Evolutionary conservation across 176 grass and related monocot genomes (phyloP), one percentile per base, ranked within the genome.

Genomic region (Hyparrhenia diplandra): DNA sequence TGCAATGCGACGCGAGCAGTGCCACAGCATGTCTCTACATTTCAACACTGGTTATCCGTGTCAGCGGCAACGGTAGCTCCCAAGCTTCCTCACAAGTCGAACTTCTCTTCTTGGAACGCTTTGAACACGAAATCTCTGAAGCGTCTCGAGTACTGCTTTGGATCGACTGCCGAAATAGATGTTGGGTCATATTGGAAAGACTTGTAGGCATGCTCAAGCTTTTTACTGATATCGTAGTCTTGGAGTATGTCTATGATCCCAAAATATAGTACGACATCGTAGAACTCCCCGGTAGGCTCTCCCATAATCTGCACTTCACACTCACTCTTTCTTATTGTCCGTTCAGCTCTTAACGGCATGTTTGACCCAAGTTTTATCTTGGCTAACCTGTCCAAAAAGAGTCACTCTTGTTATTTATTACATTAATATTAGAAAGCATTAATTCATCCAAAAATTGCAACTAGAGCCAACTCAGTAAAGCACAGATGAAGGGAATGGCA

Each of bases 211-310:
- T 97, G 94, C 85, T 97, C 94, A 73, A 97, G 89, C 72, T 94
- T 97, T 82, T 97, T 97, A 82, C 86, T 91, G 71, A 97, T 97
- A 74, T 97, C 94, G 13, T 97, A 97, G 37, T 94, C 94, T 89
- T 97, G 94, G 52, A 97, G 91, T 76, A 97, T 97, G 80, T 97
- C 94, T 74, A 97, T 97, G 79, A 97, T 97, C 49, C 94, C 94
- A 27, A 97, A 97, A 69, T 85, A 91, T 58, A 97, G 75, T 73
- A 94, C 67, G 47, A 97, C 87, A 32, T 93, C 89, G 13, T 91
- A 94, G 42, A 83, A 94, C 55, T 97, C 91, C 37, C 94, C 94
- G 11, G 89, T 94, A 45, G 86, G 71, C 74, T 97, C 94, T 45
- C 94, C 91, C 13, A 97, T 91, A 64, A 89, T 80, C 74, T 87